Evolutionary conservation across 192 early-diverging fungal species (phyloP), one percentile per base, ranked within the genome.

Genomic region (Backusella mclennaniae): DNA sequence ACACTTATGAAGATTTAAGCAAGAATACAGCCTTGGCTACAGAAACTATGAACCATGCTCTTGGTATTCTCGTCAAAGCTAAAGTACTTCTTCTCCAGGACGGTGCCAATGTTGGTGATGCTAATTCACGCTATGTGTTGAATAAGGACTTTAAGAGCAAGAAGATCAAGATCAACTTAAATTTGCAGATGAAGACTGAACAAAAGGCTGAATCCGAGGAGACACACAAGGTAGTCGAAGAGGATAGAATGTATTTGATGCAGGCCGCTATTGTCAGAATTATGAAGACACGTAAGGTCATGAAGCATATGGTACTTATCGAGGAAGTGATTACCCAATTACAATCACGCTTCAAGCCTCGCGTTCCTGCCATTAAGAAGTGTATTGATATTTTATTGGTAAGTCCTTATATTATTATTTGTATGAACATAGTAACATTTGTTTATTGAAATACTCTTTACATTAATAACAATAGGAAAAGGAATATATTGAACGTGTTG

Each of bases 261-360:
- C 96, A 99, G 85, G 93, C 97, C 6, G 97, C 98, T 0, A 97
- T 99, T 87, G 98, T 99, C 49, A 95, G 98, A 21, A 96, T 99
- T 77, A 99, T 99, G 98, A 99, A 99, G 89, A 95, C 97, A 1
- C 93, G 97, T 36, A 97, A 98, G 84, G 88, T 87, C 42, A 84
- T 98, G 85, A 91, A 93, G 73, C 95, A 98, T 82, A 85, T 91
- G 7, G 82, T 88, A 44, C 89, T 99, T 17, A 91, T 99, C 42
- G 87, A 93, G 33, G 97, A 98, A 74, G 94, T 96, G 5, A 95
- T 98, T 67, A 83, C 88, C 8, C 95, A 97, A 75, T 90, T 98
- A 56, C 84, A 92, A 69, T 87, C 93, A 41, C 89, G 96, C 29
- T 99, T 98, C 87, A 93, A 94, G 79, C 96, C 98, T 6, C 88